Percentiles rank a stretch among this genome's conserved stretches.
phyloP scores from a whole-genome alignment of 2,329 filamentous ascomycete species.

The Hypoxylon sp. region DNA sequence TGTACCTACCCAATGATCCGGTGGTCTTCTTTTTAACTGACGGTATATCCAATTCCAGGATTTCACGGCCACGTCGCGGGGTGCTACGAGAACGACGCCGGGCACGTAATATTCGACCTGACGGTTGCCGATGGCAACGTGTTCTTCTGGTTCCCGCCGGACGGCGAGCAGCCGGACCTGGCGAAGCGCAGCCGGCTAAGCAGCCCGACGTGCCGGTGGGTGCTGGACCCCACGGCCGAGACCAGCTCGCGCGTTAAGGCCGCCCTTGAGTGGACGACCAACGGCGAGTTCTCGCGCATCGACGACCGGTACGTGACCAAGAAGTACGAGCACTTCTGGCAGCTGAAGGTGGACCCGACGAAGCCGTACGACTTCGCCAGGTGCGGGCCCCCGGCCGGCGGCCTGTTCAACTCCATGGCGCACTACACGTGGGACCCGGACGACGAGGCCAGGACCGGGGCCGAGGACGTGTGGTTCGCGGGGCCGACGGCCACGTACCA shows the following conservation, averaged over 20 bases:
- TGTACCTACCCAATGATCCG: not conserved
- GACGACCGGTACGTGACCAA: constrained; percentile 61
- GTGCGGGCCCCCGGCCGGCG: constrained; percentile 58
- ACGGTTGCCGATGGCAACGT: constrained; percentile 59
- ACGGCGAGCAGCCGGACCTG: constrained; percentile 46
- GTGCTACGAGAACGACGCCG: constrained; percentile 61
- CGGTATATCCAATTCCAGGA: constrained; percentile 43
- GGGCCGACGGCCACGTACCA: constrained; percentile 62
- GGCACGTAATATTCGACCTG: constrained; percentile 59
- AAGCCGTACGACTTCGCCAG: constrained; percentile 58
- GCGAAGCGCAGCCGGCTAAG: constrained; percentile 51
- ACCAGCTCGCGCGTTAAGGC: constrained; percentile 55
- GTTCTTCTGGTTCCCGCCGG: constrained; percentile 60
- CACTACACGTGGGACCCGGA: constrained; percentile 56
- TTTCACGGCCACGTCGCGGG: constrained; percentile 62
- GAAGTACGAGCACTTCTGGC: constrained; percentile 61
- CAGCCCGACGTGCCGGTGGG: constrained; percentile 57
- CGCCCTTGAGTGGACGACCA: constrained; percentile 53
- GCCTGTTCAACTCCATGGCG: constrained; percentile 61
- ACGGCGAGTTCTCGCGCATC: constrained; percentile 63
- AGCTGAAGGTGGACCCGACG: constrained; percentile 53
- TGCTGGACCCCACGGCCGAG: constrained; percentile 53
- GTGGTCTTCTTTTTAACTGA: constrained; percentile 20
- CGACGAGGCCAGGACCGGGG: constrained; percentile 46
- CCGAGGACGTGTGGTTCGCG: constrained; percentile 58